Evolutionary conservation across 352 stramenopile species (phyloP), one percentile per base, ranked within the genome.

Genomic region (Thalassiosira ordinaria): DNA sequence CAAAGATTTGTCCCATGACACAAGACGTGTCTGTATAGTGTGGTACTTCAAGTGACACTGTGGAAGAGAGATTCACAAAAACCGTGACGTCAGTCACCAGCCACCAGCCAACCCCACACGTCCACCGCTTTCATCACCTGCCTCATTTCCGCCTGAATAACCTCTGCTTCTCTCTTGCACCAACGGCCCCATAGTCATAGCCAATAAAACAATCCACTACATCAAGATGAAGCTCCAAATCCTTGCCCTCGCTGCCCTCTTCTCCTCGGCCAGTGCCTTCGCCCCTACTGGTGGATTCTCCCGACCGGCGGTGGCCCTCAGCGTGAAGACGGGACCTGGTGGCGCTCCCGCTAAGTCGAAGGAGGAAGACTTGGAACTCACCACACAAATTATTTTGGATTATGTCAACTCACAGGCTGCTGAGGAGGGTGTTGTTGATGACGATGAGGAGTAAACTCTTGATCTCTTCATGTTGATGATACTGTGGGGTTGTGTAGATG

Each of bases 341-440:
- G 72, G 62, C 4, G 2, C n/a, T 7, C 60, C 70, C 52, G 70
- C 70, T 35, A 53, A 51, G 24, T 65, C 62, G 16, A 70, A 69
- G 56, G 72, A 80, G 41, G 72, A 80, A 46, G 72, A 80, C 55
- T 56, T 80, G 27, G 72, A 74, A 41, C 46, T 75, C 13, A 80
- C 72, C 8, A 63, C 47, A 35, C 41, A 74, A 52, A 52, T 80
- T 26, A 80, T 80, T 49, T 57, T 80, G 49, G 64, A 80, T 41
- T 39, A 79, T 26, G 56, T 77, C 6, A 77, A 77, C 27, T 1
- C 44, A 7, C 24, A 51, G 44, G 37, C 44, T 49, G 47, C 18
- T n/a, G 60, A 79, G 31, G 60, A 53, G 9, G 59, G 53, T 39
- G 31, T 44, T 31, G 61, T 65, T 37, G 70, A 79, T 6, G 26